Evolutionary conservation across 2,329 filamentous ascomycete species (phyloP).

Genomic region (Biscogniauxia marginata): DNA sequence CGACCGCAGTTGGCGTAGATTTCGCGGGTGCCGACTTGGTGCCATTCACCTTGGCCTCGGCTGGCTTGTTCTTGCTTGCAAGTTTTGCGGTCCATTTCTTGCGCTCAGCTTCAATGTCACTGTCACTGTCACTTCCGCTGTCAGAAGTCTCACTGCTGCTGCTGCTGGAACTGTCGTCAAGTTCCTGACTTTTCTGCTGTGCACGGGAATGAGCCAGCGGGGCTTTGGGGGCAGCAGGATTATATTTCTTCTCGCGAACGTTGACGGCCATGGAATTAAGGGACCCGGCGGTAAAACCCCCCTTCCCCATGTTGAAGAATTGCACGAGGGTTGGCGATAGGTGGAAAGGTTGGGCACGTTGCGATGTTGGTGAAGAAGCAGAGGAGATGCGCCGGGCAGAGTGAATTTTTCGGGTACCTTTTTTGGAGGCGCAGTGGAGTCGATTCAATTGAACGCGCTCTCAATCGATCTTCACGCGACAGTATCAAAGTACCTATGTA

Average conservation of each 20-base stretch:
- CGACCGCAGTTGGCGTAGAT: slow-evolving; percentile 16
- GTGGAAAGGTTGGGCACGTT: too few species aligned
- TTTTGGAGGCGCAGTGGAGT: not conserved
- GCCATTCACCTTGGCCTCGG: slow-evolving; percentile 21
- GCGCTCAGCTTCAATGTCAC: slow-evolving; percentile 31
- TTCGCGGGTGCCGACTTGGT: slow-evolving; percentile 18
- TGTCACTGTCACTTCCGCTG: slow-evolving; percentile 34
- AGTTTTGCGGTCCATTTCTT: slow-evolving; percentile 33
- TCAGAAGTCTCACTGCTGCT: slow-evolving; percentile 32
- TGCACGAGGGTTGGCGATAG: too few species aligned
- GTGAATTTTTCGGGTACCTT: not conserved
- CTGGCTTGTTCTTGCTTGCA: slow-evolving; percentile 30
- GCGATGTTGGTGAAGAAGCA: not conserved
- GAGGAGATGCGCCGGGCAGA: not conserved
- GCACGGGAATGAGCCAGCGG: slow-evolving; percentile 13
- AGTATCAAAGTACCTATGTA: not conserved
- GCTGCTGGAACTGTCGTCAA: slow-evolving; percentile 35
- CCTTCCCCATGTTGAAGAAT: slow-evolving; percentile 15
- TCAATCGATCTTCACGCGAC: not conserved
- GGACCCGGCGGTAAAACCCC: slow-evolving; percentile 13
- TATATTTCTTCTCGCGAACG: slow-evolving; percentile 26
- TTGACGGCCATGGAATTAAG: slow-evolving; percentile 24
- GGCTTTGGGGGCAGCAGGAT: slow-evolving; percentile 16
- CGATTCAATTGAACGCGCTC: not conserved
- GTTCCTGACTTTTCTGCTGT: slow-evolving; percentile 24